phyloP scores from a whole-genome alignment of 2,329 filamentous ascomycete genomes.

The Sordariomycetes sp. region DNA sequence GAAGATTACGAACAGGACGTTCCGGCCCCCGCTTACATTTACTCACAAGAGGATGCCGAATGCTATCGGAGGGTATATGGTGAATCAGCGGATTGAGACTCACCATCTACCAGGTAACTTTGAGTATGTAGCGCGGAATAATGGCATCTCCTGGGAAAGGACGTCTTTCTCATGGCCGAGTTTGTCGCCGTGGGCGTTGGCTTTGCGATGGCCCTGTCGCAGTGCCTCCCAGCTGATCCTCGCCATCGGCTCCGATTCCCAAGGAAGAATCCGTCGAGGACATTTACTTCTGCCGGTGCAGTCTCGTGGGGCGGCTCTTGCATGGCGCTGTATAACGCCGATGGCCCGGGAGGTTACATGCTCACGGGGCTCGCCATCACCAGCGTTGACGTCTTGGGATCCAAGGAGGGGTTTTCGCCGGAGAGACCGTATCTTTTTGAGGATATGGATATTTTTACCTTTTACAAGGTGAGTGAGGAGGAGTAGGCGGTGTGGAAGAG shows the following conservation, averaged over 20 bases:
- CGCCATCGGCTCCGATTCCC: conserved; percentile 10
- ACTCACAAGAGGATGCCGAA: conserved; percentile 16
- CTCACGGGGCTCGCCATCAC: conserved; percentile 15
- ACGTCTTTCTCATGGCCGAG: conserved; percentile 13
- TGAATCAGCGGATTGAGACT: conserved; percentile 42
- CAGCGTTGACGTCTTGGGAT: conserved; percentile 16
- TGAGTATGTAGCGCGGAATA: conserved; percentile 27
- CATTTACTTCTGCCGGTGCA: conserved; percentile 16
- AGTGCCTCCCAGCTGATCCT: conserved; percentile 5
- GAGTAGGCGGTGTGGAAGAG: conserved; percentile 14
- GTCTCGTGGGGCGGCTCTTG: conserved; percentile 18
- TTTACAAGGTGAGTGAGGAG: conserved; percentile 14
- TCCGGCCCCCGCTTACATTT: conserved; percentile 13
- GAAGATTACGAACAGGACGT: not conserved
- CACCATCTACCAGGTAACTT: conserved; percentile 47
- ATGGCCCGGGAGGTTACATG: conserved; percentile 19
- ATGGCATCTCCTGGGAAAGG: conserved; percentile 17
- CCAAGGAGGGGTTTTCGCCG: conserved; percentile 7
- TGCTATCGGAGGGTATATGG: conserved; percentile 42
- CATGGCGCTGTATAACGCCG: conserved; percentile 16
- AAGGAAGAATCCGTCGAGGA: conserved; percentile 16
- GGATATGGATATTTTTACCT: conserved; percentile 19
- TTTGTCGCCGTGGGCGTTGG: conserved; percentile 11
- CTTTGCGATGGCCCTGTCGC: conserved; percentile 19
- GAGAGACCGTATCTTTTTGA: conserved; percentile 19